phyloP scores from a whole-genome alignment of 2,329 filamentous ascomycete genomes.

The Talaromyces albobiverticillius region DNA sequence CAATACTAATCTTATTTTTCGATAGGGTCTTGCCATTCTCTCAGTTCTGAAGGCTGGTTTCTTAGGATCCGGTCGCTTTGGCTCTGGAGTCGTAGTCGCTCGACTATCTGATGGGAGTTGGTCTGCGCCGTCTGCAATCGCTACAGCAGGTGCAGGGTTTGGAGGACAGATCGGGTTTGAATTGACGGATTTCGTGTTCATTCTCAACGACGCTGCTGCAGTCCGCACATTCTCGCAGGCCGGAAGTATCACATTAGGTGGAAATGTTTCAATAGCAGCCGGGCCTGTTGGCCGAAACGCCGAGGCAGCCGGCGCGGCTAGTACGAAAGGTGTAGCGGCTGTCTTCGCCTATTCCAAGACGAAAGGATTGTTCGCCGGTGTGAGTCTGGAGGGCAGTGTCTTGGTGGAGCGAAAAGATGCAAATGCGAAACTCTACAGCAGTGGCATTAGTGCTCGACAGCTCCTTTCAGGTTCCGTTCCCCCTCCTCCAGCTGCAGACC shows the following conservation, averaged over 20 bases:
- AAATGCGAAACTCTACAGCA: slow-evolving; percentile 92
- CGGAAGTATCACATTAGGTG: slow-evolving; percentile 86
- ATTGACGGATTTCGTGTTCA: slow-evolving; percentile 79
- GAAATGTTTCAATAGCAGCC: slow-evolving; percentile 93
- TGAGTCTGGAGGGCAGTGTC: slow-evolving; percentile 87
- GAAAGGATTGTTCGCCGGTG: slow-evolving; percentile 93
- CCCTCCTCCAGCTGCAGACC: slow-evolving; percentile 76
- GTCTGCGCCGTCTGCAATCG: slow-evolving; percentile 51
- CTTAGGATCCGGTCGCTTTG: slow-evolving; percentile 49
- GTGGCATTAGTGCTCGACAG: slow-evolving; percentile 74
- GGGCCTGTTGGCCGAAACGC: slow-evolving; percentile 93
- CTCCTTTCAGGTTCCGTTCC: slow-evolving; percentile 75
- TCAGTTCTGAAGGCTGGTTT: slow-evolving; percentile 52
- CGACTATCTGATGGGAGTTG: slow-evolving; percentile 48
- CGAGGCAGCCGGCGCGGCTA: slow-evolving; percentile 91
- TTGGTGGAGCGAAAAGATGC: slow-evolving; percentile 94
- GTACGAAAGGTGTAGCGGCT: slow-evolving; percentile 80
- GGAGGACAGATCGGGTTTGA: slow-evolving; percentile 53
- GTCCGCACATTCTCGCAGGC: slow-evolving; percentile 93
- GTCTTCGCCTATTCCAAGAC: slow-evolving; percentile 98
- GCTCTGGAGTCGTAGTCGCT: slow-evolving; percentile 49
- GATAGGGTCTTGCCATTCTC: slow-evolving; percentile 48
- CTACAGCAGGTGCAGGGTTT: slow-evolving; percentile 48
- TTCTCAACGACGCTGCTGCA: slow-evolving; percentile 85
- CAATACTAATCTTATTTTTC: slow-evolving; percentile 5